Evolutionary conservation across 306 rosid species (phyloP).

Genomic region (Luffa aegyptiaca): DNA sequence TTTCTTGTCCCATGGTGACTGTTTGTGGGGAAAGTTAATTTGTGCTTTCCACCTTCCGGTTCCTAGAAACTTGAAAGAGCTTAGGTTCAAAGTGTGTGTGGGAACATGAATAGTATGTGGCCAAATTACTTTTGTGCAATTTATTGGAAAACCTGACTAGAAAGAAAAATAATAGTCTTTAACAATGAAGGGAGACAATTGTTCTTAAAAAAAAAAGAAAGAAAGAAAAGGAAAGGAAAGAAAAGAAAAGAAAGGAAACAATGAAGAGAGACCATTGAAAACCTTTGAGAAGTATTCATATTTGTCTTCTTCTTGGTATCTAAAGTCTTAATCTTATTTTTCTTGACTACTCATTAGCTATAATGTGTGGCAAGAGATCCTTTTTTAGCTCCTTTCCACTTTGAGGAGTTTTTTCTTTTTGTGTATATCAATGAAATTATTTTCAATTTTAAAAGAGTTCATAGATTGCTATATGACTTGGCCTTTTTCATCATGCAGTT

Average conservation of each 20-base stretch:
- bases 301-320: not conserved
- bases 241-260: no score
- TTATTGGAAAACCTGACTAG: not conserved
- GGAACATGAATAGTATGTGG: not conserved
- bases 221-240: no score
- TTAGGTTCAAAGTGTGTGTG: not conserved
- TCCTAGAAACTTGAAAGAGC: not conserved
- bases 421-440: not conserved
- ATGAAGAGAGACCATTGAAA: not conserved
- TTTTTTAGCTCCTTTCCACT: not conserved
- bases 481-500: slow-evolving; percentile 42
- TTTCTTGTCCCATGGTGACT: not conserved
- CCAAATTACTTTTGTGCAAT: not conserved
- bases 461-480: slow-evolving; percentile 12
- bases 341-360: not conserved
- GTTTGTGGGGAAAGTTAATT: not conserved
- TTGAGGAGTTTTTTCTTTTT: not conserved
- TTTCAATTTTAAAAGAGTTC: not conserved
- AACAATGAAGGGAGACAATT: not conserved
- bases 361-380: not conserved
- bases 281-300: not conserved
- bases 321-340: not conserved
- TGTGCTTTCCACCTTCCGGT: not conserved
- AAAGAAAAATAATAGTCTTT: not conserved
- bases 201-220: no score